Evolutionary conservation across 495 filamentous ascomycete species (phyloP).

Genomic region (Lichina pygmaea): DNA sequence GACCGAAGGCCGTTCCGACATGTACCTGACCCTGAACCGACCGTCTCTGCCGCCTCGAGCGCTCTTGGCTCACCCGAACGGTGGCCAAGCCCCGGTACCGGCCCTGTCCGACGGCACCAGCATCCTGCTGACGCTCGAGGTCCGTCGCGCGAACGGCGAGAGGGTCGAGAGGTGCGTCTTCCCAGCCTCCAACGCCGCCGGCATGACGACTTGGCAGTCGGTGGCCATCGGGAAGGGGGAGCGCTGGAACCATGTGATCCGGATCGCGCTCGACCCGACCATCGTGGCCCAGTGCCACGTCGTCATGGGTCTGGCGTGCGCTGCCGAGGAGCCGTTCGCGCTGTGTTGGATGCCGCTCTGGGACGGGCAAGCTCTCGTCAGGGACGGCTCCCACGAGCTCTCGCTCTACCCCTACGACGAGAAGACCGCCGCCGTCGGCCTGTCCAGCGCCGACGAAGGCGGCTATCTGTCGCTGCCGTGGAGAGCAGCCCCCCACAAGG

Average conservation of each 20-base stretch:
- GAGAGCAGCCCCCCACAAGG: slow-evolving; percentile 15
- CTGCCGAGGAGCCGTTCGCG: slow-evolving; percentile 65
- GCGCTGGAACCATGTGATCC: slow-evolving; percentile 67
- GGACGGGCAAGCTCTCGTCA: slow-evolving; percentile 73
- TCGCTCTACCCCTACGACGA: slow-evolving; percentile 80
- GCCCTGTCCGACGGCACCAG: slow-evolving; percentile 34
- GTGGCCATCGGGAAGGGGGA: slow-evolving; percentile 51
- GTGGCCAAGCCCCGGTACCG: slow-evolving; percentile 44
- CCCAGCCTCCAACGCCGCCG: slow-evolving; percentile 48
- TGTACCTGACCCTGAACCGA: slow-evolving; percentile 66
- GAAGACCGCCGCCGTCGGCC: slow-evolving; percentile 27
- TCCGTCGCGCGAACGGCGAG: slow-evolving; percentile 49
- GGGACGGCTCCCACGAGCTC: slow-evolving; percentile 60
- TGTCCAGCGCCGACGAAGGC: slow-evolving; percentile 24
- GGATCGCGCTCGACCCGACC: slow-evolving; percentile 49
- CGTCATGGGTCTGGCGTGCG: slow-evolving; percentile 66
- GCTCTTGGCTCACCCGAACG: slow-evolving; percentile 50
- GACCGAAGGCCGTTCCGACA: slow-evolving; percentile 65
- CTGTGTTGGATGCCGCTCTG: slow-evolving; percentile 83
- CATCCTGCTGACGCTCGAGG: slow-evolving; percentile 72
- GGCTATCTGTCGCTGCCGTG: slow-evolving; percentile 70
- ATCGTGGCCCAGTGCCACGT: slow-evolving; percentile 68
- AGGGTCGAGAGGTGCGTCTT: slow-evolving; percentile 70
- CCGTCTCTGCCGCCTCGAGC: slow-evolving; percentile 50
- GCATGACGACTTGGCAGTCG: slow-evolving; percentile 65